Percentiles rank a stretch among this genome's conserved stretches.
phyloP scores from a whole-genome alignment of 352 stramenopile genomes.

The Stephanocyclus meneghinianus region DNA sequence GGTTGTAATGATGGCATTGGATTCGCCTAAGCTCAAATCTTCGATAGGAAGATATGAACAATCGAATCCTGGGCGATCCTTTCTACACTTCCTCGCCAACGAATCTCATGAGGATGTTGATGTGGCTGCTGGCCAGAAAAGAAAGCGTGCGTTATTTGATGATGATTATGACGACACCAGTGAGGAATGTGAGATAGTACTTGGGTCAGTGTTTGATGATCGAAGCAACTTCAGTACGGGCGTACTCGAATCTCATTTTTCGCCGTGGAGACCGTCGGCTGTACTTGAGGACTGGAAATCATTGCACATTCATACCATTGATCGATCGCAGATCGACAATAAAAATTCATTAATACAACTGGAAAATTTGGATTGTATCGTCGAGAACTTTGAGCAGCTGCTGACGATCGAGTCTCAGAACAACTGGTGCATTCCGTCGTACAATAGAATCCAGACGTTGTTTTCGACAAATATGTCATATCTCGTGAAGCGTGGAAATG shows the following conservation, averaged over 20 bases:
- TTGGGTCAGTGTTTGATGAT: not conserved
- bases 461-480: not conserved
- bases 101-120: not conserved
- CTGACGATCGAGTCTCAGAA: not conserved
- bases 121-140: slow-evolving; percentile 2
- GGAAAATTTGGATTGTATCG: not conserved
- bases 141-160: slow-evolving; percentile 5
- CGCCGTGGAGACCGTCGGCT: not conserved
- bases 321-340: not conserved
- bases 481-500: not conserved
- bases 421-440: slow-evolving; percentile 13
- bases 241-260: not conserved
- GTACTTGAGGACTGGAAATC: not conserved
- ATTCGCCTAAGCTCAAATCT: not conserved
- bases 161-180: not conserved
- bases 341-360: not conserved
- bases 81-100: slow-evolving; percentile 1
- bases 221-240: not conserved
- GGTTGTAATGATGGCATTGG: slow-evolving; percentile 17
- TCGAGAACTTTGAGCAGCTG: slow-evolving; percentile 3
- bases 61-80: not conserved
- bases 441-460: slow-evolving; percentile 10
- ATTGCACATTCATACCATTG: not conserved
- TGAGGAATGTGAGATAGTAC: not conserved
- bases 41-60: not conserved